phyloP scores from a whole-genome alignment of 2,329 filamentous ascomycete genomes.

The Fusarium chlamydosporum region DNA sequence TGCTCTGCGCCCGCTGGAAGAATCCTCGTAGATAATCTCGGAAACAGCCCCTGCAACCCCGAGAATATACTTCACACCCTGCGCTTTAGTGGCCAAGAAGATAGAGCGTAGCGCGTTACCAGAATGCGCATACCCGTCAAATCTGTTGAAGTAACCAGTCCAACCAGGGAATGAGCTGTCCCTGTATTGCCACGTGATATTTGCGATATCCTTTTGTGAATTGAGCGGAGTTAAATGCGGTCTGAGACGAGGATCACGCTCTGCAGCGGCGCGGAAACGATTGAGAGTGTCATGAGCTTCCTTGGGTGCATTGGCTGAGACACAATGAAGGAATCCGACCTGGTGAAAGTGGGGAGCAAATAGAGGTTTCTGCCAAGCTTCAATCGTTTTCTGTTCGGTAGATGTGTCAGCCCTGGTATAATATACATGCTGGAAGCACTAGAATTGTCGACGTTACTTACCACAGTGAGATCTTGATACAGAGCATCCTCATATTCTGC shows the following conservation, averaged over 20 bases:
- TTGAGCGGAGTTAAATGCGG: conserved; percentile 58
- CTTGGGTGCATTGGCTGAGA: conserved; percentile 62
- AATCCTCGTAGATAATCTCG: conserved; percentile 45
- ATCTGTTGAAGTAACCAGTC: conserved; percentile 71
- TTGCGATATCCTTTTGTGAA: conserved; percentile 57
- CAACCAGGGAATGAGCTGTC: conserved; percentile 64
- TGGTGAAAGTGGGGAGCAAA: conserved; percentile 67
- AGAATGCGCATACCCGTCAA: conserved; percentile 70
- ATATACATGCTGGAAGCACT: too few relatives aligned
- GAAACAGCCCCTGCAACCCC: conserved; percentile 51
- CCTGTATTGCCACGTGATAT: conserved; percentile 62
- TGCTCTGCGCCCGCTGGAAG: conserved; percentile 6
- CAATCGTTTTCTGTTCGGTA: conserved; percentile 60
- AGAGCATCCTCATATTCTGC: conserved; percentile 71
- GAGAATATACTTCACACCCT: conserved; percentile 43
- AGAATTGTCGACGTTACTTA: conserved; percentile 45
- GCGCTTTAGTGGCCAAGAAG: conserved; percentile 57
- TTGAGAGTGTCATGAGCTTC: conserved; percentile 64
- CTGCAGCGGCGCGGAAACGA: conserved; percentile 59
- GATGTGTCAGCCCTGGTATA: background rate
- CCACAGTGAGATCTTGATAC: conserved; percentile 68
- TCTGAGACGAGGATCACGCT: conserved; percentile 57
- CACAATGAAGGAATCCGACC: conserved; percentile 61
- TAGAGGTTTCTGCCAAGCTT: conserved; percentile 66
- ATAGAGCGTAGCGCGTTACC: conserved; percentile 65